Base-by-base conservation (phyloP, 305 asterid species). In the Rubia balearica region DNA sequence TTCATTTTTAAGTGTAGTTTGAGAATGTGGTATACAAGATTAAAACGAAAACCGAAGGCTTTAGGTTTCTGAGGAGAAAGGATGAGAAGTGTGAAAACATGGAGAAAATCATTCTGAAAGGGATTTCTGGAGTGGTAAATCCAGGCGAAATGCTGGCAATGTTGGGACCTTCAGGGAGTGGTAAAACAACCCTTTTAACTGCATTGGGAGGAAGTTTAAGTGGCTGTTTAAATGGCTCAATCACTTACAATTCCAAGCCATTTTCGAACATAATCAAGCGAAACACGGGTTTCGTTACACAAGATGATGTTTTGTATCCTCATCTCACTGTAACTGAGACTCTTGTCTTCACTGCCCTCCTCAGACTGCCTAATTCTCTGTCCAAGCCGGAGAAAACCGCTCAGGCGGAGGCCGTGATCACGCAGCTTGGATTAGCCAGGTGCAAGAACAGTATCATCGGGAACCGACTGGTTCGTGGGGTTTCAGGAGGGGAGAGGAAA, bases 81-180 rank as follows among this genome's bases (percentile, higher is more conserved):
- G 75, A 17, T 0, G 12, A 64, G 22, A 78, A 60, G 14, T 21
- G 74, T 7, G 80, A 81, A 69, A 49, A 85, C 6, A 75, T 68
- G 17, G 98, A 87, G 64, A 83, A 81, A 71, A 19, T 38, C 8
- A 92, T 92, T 79, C 73, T 90, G 27, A 89, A 82, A 27, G 96
- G 97, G 42, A 56, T 89, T 36, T 67, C 93, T 0, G 96, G 97
- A 13, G 49, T 68, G 5, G 94, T 87, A 4, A 71, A 41, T 8
- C 94, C 97, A 0, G 96, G 96, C 0, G 98, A 92, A 65, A 83
- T 92, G 74, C 73, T 92, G 33, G 97, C 98, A 13, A 89, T 89
- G 98, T 81, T 92, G 41, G 98, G 96, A 5, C 98, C 97, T 2
- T 92, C 98, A 0, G 98, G 98, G 59, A 85, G 95, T 76, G 98